Percentiles rank a stretch among this genome's conserved stretches.
Evolutionary conservation across 2,329 filamentous ascomycete species (phyloP).

Genomic region (Leptographium galeiforme): DNA sequence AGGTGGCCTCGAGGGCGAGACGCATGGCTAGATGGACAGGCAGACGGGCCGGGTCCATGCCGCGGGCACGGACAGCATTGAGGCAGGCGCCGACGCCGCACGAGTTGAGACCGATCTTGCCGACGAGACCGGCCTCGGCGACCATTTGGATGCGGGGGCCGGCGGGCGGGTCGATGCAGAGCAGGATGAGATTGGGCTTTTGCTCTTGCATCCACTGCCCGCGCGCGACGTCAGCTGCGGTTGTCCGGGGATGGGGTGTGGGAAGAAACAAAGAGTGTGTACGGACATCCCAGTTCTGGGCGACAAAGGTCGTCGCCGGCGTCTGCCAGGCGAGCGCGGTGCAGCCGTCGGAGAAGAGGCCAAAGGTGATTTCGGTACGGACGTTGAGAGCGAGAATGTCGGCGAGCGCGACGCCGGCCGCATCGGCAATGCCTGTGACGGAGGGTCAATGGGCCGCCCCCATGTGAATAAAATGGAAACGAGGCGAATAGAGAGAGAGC

Average conservation of each 20-base stretch:
- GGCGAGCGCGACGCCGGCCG: conserved; percentile 27
- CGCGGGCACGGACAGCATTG: conserved; percentile 47
- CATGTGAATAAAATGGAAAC: no score
- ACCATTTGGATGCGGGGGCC: conserved; percentile 17
- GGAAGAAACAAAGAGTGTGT: no score
- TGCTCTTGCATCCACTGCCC: not conserved
- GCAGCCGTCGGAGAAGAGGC: conserved; percentile 15
- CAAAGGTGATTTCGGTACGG: conserved; percentile 41
- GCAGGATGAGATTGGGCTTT: not conserved
- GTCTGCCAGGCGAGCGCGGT: conserved; percentile 36
- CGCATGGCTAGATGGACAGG: conserved; percentile 49
- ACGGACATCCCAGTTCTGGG: conserved; percentile 14
- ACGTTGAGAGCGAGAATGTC: conserved; percentile 42
- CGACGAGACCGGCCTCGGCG: conserved; percentile 47
- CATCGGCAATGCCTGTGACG: conserved; percentile 34
- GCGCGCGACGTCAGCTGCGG: no score
- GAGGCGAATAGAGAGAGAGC: no score
- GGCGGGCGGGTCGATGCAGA: not conserved
- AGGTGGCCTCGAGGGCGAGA: conserved; percentile 23
- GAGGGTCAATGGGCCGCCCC: no score
- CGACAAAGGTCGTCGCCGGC: not conserved
- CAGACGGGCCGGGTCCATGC: conserved; percentile 35
- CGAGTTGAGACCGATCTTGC: conserved; percentile 52
- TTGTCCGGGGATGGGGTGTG: no score
- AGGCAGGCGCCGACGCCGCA: conserved; percentile 43